Evolutionary conservation across 2,329 filamentous ascomycete species (phyloP), one percentile per base, ranked within the genome.

Genomic region (Ascomycota sp.): DNA sequence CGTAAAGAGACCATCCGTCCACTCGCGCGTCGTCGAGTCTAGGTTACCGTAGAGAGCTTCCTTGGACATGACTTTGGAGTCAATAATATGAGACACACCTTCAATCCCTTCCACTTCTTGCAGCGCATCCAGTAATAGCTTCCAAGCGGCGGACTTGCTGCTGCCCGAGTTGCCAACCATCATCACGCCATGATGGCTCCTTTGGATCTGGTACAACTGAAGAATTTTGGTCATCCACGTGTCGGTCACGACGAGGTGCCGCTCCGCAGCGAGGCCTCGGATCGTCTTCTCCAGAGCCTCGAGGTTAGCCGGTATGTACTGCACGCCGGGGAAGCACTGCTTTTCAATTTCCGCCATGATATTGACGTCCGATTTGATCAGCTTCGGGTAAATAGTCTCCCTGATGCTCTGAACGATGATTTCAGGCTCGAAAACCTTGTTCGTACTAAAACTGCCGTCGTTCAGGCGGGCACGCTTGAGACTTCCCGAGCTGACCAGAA

Each of bases 61-160:
- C 56, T 99, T 99, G 30, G 85, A 93, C 89, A 99, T 98, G 52
- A 98, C 91, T 58, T 99, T 99, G 25, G 86, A 91, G 52, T 99
- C 89, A 42, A 99, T 98, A 33, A 98, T 80, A 47, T 99, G 89
- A 40, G 74, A 93, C 27, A 98, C 81, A 21, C 91, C 89, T 52
- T 99, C 91, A 6, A 91, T 65, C 17, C 76, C 75, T 50, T 98
- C 89, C 10, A 92, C 80, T 43, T 78, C 73, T 44, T 95, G 86
- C 34, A 98, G 57, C 11, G 91, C 89, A 44, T 91, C 79, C 13
- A 98, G 66, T 30, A 99, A 63, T 25, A 92, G 72, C 45, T 80
- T 83, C 89, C 91, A 99, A 5, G 89, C 80, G 2, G 79, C 74
- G 25, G 89, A 94, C 57, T 99, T 99, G 47, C 91, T 91, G 27